These are phyloP conservation scores for Lentinula guzmanii DNA, from an alignment of 768 basidiomycete species.

Conservation along the genomic window DNA sequence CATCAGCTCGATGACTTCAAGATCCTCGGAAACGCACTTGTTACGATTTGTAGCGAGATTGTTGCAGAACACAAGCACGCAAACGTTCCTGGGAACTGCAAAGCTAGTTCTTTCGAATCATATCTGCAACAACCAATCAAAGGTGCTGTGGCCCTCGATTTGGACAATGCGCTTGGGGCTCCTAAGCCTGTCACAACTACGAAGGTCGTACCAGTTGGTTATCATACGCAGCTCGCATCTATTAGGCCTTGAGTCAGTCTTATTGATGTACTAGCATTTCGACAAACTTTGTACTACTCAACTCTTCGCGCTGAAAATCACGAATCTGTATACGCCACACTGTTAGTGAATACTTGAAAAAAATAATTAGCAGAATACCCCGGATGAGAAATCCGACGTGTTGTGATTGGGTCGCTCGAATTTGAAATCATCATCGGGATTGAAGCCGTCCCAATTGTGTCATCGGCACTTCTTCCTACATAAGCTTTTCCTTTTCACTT, in stretches of 20 bases:
- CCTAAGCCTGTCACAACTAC: not conserved
- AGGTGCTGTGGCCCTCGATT: not conserved
- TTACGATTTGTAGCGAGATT: conserved; percentile 5
- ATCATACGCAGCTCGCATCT: not conserved
- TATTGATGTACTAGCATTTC: too few species aligned
- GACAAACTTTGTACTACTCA: too few species aligned
- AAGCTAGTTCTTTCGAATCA: not conserved
- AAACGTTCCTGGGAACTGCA: not conserved
- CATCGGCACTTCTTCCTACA: not conserved
- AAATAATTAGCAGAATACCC: too few species aligned
- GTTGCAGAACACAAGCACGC: not conserved
- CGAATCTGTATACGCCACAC: too few species aligned
- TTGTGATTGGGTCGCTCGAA: not conserved
- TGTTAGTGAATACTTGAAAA: too few species aligned
- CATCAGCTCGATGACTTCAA: conserved; percentile 11
- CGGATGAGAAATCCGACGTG: not conserved
- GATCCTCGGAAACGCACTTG: conserved; percentile 8
- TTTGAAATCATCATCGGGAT: not conserved
- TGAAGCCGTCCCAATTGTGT: not conserved
- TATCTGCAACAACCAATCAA: not conserved
- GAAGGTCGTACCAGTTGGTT: not conserved
- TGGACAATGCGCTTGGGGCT: not conserved
- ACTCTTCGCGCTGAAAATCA: too few species aligned
- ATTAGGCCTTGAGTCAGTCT: not conserved
- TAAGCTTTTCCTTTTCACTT: not conserved